Base-by-base conservation (phyloP, 805 yeast species). In the Myxozyma sirexii region DNA sequence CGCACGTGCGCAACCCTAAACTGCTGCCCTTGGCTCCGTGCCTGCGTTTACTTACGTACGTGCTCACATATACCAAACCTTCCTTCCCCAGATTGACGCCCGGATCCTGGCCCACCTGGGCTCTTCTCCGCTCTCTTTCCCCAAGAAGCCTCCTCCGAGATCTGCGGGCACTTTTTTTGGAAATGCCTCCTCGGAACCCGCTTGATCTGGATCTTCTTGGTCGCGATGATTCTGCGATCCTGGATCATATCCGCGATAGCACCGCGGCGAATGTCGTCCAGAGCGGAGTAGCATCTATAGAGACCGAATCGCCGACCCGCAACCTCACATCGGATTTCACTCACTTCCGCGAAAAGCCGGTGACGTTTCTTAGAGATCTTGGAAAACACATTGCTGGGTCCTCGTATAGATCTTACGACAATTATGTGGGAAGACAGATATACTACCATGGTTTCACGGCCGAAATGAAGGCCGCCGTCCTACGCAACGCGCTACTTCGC, bases 331-430 rank as follows among this genome's bases (percentile, higher is more conserved):
- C 60, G 42, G 72, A 70, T 41, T 68, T 71, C 60, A 67, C 67
- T 21, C 71, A 74, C 54, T 76, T 76, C 69, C 69, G 79, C 13
- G 73, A 74, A 48, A 64, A 70, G 56, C 79, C 79, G 17, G 57
- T 69, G 17, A 63, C 67, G 45, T 73, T 73, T 55, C 50, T 75
- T 48, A 65, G 67, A 41, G 70, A 70, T 10, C 49, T 74, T 17
- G 70, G 67, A 23, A 67, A 67, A 43, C 72, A 70, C 51, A 64
- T 72, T 43, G 52, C 66, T 6, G 77, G 78, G 21, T 62, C 72
- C 7, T 66, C 70, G 17, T 76, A 76, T 71, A 70, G 79, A 26
- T 72, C 74, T 15, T 76, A 74, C 62, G 71, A 74, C 44, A 65
- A 71, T 41, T 75, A 74, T 58, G 69, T 72, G 23, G 79, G 79